phyloP scores from a whole-genome alignment of 2,329 filamentous ascomycete genomes.

The Cladobotryum mycophilum region DNA sequence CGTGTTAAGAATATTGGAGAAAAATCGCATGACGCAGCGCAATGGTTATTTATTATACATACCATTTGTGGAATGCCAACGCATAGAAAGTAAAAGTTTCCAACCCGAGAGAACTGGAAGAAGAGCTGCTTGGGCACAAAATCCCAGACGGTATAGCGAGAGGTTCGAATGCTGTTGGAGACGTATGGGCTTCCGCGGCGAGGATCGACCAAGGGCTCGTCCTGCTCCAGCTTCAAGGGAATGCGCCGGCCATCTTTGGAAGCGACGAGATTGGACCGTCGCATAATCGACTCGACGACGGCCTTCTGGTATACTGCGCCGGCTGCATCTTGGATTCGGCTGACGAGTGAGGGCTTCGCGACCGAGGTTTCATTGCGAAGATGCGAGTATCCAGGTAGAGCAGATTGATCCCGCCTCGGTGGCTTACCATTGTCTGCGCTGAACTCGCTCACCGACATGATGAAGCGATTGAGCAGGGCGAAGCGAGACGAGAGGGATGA shows the following conservation, averaged over 20 bases:
- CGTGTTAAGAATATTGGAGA: constrained; percentile 35
- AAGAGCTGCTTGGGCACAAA: constrained; percentile 80
- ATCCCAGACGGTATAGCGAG: constrained; percentile 76
- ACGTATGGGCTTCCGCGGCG: constrained; percentile 45
- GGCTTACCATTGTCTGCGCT: constrained; percentile 5
- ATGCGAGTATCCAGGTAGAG: constrained; percentile 3
- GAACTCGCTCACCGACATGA: constrained; percentile 7
- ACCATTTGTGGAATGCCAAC: constrained; percentile 75
- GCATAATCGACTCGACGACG: constrained; percentile 46
- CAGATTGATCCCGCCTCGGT: not conserved
- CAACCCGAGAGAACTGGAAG: constrained; percentile 79
- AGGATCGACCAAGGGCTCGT: constrained; percentile 40
- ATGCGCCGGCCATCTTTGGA: constrained; percentile 62
- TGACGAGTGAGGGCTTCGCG: not conserved
- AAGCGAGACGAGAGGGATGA: no score
- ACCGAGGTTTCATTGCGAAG: not conserved
- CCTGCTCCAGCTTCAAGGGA: constrained; percentile 34
- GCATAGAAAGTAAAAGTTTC: constrained; percentile 83
- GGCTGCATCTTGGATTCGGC: constrained; percentile 18
- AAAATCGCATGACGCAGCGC: no score
- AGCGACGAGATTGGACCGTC: constrained; percentile 60
- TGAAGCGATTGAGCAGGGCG: not conserved
- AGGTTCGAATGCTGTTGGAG: constrained; percentile 67
- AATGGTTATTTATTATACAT: not conserved
- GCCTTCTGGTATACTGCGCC: constrained; percentile 30